Conservation (phyloP, 2,329 filamentous ascomycete genomes). For the Paraphoma sp. region DNA sequence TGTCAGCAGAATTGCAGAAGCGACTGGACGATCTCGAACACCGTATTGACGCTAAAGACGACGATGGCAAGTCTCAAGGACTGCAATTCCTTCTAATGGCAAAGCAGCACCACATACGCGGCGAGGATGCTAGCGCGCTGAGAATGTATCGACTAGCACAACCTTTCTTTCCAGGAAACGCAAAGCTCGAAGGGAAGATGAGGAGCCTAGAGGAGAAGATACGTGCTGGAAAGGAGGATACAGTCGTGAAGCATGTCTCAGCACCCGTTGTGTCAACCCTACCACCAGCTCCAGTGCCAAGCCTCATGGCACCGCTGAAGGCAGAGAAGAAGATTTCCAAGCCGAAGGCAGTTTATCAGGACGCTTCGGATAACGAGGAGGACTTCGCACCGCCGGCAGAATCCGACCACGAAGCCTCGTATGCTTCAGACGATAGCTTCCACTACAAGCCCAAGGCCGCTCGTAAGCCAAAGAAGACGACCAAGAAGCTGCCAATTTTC, state of each 20-base stretch:
- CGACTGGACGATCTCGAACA: constrained; percentile 85
- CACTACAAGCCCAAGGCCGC: constrained; percentile 44
- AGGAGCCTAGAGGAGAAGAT: constrained; percentile 60
- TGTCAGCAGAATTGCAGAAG: constrained; percentile 79
- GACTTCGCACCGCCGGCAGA: constrained; percentile 49
- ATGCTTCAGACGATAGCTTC: constrained; percentile 48
- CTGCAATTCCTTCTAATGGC: constrained; percentile 88
- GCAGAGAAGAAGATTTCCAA: constrained; percentile 30
- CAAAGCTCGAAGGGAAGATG: constrained; percentile 71
- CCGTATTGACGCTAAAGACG: constrained; percentile 74
- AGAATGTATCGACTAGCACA: constrained; percentile 86
- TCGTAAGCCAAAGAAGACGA: constrained; percentile 40
- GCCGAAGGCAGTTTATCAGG: constrained; percentile 16
- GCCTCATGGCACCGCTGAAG: constrained; percentile 46
- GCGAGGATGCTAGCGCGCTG: constrained; percentile 78
- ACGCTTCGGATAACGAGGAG: constrained; percentile 48
- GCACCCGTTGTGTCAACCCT: constrained; percentile 20
- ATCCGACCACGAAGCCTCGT: constrained; percentile 47
- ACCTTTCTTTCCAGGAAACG: constrained; percentile 84
- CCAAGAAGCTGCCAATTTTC: constrained; percentile 48
- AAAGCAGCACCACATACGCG: constrained; percentile 84
- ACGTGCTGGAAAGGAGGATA: constrained; percentile 44
- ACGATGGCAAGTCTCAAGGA: constrained; percentile 80
- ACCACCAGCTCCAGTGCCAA: constrained; percentile 27
- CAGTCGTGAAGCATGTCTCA: constrained; percentile 23